A percentile compares a stretch with the other conserved stretches of the same genome.
These are phyloP conservation scores for Plectosphaerella sp. DNA, from an alignment of 2,329 filamentous ascomycete species.

Conservation along the genomic window DNA sequence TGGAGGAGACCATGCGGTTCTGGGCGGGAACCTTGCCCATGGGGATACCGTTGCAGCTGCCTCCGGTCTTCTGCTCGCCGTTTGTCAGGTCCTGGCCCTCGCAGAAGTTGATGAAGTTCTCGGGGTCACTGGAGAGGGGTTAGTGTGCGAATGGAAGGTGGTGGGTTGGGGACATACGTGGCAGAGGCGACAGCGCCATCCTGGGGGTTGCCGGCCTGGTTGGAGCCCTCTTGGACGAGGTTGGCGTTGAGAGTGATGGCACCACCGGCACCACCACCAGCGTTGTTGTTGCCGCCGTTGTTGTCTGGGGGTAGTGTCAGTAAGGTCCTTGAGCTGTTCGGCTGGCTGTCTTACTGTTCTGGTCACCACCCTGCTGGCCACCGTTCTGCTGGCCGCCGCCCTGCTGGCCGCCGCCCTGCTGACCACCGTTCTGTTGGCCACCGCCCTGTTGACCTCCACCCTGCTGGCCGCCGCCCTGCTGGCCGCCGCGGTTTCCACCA, in stretches of 20 bases:
- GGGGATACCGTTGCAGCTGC: conserved; percentile 61
- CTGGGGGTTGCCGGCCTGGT: conserved; percentile 38
- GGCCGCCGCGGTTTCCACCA: conserved; percentile 10
- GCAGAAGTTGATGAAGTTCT: conserved; percentile 62
- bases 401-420: neutral
- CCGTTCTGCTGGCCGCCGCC: too few relatives aligned
- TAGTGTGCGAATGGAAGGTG: neutral
- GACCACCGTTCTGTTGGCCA: too few relatives aligned
- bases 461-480: conserved; percentile 1
- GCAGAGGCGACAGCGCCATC: conserved; percentile 46
- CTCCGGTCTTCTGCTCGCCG: conserved; percentile 50
- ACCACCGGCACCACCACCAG: conserved; percentile 9
- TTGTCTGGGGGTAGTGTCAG: neutral
- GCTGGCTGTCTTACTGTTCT: neutral
- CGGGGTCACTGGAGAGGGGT: conserved; percentile 39
- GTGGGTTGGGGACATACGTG: conserved; percentile 34
- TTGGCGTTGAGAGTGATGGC: conserved; percentile 33
- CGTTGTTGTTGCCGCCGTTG: conserved; percentile 8
- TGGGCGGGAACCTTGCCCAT: conserved; percentile 58
- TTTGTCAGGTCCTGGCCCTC: conserved; percentile 47
- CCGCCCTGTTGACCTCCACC: too few relatives aligned
- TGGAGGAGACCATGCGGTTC: conserved; percentile 52
- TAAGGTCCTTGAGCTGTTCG: neutral
- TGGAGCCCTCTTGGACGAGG: conserved; percentile 45
- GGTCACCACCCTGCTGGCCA: neutral